Evolutionary conservation across 306 rosid genomes (phyloP), one percentile per base, ranked within the genome.

Genomic region (Fragaria nilgerrensis): DNA sequence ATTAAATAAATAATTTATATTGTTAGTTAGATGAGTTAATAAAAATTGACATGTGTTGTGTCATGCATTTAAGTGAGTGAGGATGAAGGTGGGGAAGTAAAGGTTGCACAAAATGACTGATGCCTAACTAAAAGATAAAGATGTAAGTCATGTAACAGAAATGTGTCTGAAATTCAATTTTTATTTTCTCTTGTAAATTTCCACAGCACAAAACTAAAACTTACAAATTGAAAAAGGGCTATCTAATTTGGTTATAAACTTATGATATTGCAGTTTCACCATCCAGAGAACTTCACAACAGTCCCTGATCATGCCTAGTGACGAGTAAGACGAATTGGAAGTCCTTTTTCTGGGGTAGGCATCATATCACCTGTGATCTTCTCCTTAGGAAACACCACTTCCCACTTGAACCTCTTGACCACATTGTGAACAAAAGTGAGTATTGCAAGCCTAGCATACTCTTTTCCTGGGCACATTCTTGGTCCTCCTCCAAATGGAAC

Each of bases 401-500:
- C 82, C 87, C 87, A 84, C 20, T 81, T 37, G 69, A 84, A 84
- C 37, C 73, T 49, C 79, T 43, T 80, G 11, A 84, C 84, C 37
- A 80, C 82, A 25, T 77, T 77, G 83, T 84, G 82, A 36, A 84
- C 82, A 20, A 80, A 84, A 10, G 83, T 80, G 65, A 84, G 84
- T 1, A 84, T 84, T 7, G 82, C 84, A 0, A 80, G 80, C 39
- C 87, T 45, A 3, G 87, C 87, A 45, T 84, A 84, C 66, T 84
- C 87, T 55, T 84, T 84, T 7, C 87, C 84, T 0, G 87, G 87
- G 56, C 87, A 80, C 82, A 80, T 77, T 56, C 87, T 75, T 5
- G 84, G 87, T 16, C 87, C 87, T 17, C 87, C 87, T 49, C 84
- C 87, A 12, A 77, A 84, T 25, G 87, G 87, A 15, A 80, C 83